Base-by-base conservation (phyloP, 192 early-diverging fungal species). In the Coemansia brasiliensis region DNA sequence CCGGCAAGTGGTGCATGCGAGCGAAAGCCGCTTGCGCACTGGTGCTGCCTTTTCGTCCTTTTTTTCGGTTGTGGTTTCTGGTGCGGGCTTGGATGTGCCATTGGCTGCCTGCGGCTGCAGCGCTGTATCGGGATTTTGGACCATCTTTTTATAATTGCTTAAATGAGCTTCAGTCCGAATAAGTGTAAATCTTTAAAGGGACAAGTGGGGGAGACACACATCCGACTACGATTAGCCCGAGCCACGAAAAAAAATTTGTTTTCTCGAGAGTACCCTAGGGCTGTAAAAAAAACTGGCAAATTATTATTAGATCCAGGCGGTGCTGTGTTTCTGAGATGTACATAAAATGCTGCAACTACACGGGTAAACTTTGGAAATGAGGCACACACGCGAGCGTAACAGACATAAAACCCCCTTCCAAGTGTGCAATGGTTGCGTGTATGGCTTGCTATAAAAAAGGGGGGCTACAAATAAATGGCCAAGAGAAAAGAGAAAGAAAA, bases 1-100 rank as follows among this genome's bases (percentile, higher is more conserved):
- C 0, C 76, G 69, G 39, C 76, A 79, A 16, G 76, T 79, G 11
- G 76, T 79, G 56, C 76, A 79, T 45, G 76, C 76, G 8, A 79
- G 76, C 43, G 76, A 79, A 29, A 79, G 60, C 13, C 76, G 70
- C 55, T 79, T 79, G n/a, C 76, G 65, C 8, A 79, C 76, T 0
- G 76, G 76, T 18, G 69, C 67, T 3, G 65, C 44, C 53, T 72
- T 79, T 57, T 79, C 69, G 50, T 79, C 68, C 41, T 79, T 71
- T 12, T 35, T 52, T 37, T 72, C 75, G 3, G 60, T 17, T 7
- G 48, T 24, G 17, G 59, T 32, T 22, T 60, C 57, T 16, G 49
- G n/a, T 3, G 46, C 21, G 26, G 39, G 2, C 8, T 44, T 61
- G 48, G 58, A 7, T 3, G 25, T 41, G 21, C 24, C 37, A 21